A percentile compares a stretch with the other conserved stretches of the same genome.
Conservation (phyloP, 2,329 filamentous ascomycete genomes). For the Phoma sp. region DNA sequence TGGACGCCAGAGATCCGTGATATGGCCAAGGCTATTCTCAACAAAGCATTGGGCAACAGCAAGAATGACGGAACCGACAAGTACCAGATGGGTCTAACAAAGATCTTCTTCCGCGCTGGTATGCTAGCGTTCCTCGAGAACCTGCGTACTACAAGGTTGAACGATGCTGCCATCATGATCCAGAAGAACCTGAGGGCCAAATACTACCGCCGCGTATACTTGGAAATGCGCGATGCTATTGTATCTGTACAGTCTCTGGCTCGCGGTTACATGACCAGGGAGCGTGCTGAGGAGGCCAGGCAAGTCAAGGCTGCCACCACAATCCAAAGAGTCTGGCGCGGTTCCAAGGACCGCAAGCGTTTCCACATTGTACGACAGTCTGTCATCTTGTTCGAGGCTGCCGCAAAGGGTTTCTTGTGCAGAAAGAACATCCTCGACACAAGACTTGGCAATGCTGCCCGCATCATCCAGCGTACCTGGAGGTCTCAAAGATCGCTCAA, state of each 20-base stretch:
- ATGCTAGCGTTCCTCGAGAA: constrained; percentile 99
- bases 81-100: constrained; percentile 95
- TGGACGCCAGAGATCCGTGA: constrained; percentile 94
- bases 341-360: constrained; percentile 83
- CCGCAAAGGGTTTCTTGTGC: constrained; percentile 89
- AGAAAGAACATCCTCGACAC: constrained; percentile 93
- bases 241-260: constrained; percentile 78
- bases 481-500: constrained; percentile 78
- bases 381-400: constrained; percentile 85
- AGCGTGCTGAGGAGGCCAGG: constrained; percentile 78
- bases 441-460: constrained; percentile 86
- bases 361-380: constrained; percentile 82
- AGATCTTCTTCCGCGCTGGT: constrained; percentile 98
- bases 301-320: constrained; percentile 87
- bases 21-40: constrained; percentile 92
- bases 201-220: constrained; percentile 90
- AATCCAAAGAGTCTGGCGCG: constrained; percentile 94
- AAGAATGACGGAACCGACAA: constrained; percentile 78
- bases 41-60: constrained; percentile 75
- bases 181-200: constrained; percentile 97
- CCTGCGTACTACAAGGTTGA: constrained; percentile 84
- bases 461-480: constrained; percentile 90
- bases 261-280: constrained; percentile 79
- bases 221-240: constrained; percentile 83
- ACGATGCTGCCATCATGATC: constrained; percentile 94